Evolutionary conservation across 2,329 filamentous ascomycete species (phyloP), one percentile per base, ranked within the genome.

Genomic region (Ophiostoma sp.): DNA sequence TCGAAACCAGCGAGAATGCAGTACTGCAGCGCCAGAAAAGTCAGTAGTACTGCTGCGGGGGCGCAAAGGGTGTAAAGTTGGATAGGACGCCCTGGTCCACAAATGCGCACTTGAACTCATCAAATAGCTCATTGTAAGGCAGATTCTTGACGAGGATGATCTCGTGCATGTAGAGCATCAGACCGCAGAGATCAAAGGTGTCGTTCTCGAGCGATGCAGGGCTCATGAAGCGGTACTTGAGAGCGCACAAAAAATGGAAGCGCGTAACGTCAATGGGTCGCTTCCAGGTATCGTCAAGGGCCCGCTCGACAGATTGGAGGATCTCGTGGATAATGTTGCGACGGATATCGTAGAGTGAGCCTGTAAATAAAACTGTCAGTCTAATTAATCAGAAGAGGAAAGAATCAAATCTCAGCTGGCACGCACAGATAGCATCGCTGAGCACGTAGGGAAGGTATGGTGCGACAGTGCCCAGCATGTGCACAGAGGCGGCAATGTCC

Each of bases 221-320:
- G n/a, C 61, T 66, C 61, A 28, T 66, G n/a, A 66, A 66, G 11
- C 61, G 61, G 61, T 45, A 66, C 36, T 66, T 66, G 61, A 66
- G n/a, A 3, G 61, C 61, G 61, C 61, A 66, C 61, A 66, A 28
- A 19, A 66, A 66, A 2, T 66, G 61, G 61, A 45, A 66, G 36
- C 36, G 39, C 3, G 3, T 8, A 12, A 66, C 33, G n/a, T 66
- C 36, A 7, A 66, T 9, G 12, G 61, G 61, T 11, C 17, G 36
- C 61, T 45, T n/a, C 61, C 61, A 66, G 36, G 36, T 17, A 9
- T 45, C 36, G 61, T 28, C 15, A 3, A 66, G 45, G 36, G 61
- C 61, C 36, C 2, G 36, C 36, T 66, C 61, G 61, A 66, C 39
- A 6, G 39, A 7, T 22, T 66, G 61, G 11, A 66, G 22, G 22